Percentiles rank a stretch among this genome's conserved stretches.
phyloP scores from a whole-genome alignment of 2,329 filamentous ascomycete species.

The Alternaria sp. region DNA sequence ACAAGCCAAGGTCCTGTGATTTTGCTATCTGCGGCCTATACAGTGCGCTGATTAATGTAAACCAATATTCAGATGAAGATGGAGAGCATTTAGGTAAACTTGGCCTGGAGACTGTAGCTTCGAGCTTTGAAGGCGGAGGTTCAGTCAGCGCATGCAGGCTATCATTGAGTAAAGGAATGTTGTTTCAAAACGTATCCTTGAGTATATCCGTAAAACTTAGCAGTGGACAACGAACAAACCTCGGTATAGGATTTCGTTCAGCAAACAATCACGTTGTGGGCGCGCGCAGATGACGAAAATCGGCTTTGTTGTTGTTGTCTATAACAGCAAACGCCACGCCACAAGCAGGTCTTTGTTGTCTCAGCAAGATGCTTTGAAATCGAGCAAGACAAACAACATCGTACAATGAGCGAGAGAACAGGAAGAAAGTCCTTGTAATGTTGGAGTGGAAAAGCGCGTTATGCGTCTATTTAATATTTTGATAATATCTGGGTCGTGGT shows the following conservation, averaged over 20 bases:
- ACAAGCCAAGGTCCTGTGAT: background rate
- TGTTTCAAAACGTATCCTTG: constrained; percentile 30
- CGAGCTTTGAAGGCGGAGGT: constrained; percentile 13
- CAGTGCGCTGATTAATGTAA: background rate
- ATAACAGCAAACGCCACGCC: constrained; percentile 23
- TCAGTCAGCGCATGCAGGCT: constrained; percentile 23
- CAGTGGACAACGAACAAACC: constrained; percentile 18
- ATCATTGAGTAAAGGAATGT: constrained; percentile 28
- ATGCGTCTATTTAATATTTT: constrained; percentile 21
- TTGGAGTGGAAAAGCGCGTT: constrained; percentile 34
- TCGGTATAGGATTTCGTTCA: constrained; percentile 2
- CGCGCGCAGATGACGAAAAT: constrained; percentile 24
- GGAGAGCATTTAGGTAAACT: background rate
- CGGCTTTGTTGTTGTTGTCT: constrained; percentile 26
- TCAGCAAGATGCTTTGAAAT: constrained; percentile 5
- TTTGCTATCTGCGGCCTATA: background rate
- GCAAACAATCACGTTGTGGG: constrained; percentile 29
- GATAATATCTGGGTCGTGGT: constrained; percentile 20
- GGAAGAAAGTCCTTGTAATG: background rate
- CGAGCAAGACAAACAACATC: background rate
- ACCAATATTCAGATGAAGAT: background rate
- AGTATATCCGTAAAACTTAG: constrained; percentile 14
- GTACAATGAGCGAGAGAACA: background rate
- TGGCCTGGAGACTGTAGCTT: background rate
- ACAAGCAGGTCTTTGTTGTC: constrained; percentile 23